Percentiles rank a stretch among this genome's conserved stretches.
phyloP scores from a whole-genome alignment of 2,329 filamentous ascomycete species.

The Cordyceps javanica region DNA sequence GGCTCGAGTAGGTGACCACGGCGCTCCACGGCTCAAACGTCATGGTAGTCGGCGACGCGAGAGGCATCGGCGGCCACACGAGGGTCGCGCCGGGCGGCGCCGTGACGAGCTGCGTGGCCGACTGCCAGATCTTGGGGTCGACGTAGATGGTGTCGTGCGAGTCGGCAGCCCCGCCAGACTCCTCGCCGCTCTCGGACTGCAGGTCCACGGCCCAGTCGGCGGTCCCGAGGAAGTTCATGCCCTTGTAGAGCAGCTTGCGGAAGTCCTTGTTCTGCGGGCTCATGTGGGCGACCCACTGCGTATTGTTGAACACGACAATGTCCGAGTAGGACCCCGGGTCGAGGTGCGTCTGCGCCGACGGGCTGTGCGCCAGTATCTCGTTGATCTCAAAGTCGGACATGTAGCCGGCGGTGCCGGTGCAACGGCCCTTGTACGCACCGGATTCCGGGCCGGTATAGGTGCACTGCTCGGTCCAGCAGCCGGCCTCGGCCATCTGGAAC shows the following conservation, averaged over 20 bases:
- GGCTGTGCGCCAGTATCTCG: constrained; percentile 14
- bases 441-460: constrained; percentile 21
- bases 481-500: constrained; percentile 26
- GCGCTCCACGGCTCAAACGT: constrained; percentile 5
- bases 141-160: neutral
- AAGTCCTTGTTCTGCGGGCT: constrained; percentile 8
- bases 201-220: constrained; percentile 17
- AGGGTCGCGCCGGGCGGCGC: constrained; percentile 24
- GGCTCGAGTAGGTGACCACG: neutral
- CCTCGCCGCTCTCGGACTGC: neutral
- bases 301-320: constrained; percentile 19
- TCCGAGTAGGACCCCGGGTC: constrained; percentile 4
- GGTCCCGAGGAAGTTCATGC: constrained; percentile 14
- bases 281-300: constrained; percentile 16
- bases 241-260: constrained; percentile 6
- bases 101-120: neutral
- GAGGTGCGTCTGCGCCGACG: neutral
- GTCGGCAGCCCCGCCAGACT: neutral
- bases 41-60: neutral
- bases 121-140: neutral
- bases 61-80: constrained; percentile 18
- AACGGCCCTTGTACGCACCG: constrained; percentile 20
- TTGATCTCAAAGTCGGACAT: constrained; percentile 26
- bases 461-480: constrained; percentile 24
- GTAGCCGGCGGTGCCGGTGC: constrained; percentile 25